Evolutionary conservation across 75 land plant species (phyloP), one percentile per base, ranked within the genome.

Genomic region (Azolla pinnata): DNA sequence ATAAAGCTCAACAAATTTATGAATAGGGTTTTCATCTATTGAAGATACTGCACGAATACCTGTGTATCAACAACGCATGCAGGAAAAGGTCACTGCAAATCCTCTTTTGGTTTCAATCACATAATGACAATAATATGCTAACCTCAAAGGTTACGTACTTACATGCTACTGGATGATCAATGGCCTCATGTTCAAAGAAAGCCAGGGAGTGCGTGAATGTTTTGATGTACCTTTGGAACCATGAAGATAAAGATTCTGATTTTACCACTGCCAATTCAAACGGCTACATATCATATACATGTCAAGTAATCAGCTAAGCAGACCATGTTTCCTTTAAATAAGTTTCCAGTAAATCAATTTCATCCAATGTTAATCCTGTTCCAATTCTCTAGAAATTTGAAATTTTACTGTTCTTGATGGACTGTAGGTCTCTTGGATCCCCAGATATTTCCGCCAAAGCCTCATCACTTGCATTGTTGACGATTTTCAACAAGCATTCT

Each of bases 141-240:
- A n/a, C n/a, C n/a, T n/a, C n/a, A n/a, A n/a, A n/a, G n/a, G n/a
- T n/a, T n/a, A 31, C 58, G 56, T 44, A 55, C 90, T 75, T 72
- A 95, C 99, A 95, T 40, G 97, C 96, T 51, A 95, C 79, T 42
- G 99, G 97, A 70, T 95, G 99, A 55, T 95, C 99, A 78, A 95
- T 71, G 21, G 99, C 77, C 75, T 95, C 99, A 76, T 95, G 99
- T 9, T 95, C 99, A 61, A 97, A 90, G 62, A 95, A 95, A 21
- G 97, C 95, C 48, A 74, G 29, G 12, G 84, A 67, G 21, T 59
- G 81, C 31, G 81, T 57, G 50, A 86, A 80, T 59, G 79, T 88
- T 67, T 73, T 77, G 47, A 85, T 90, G 71, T 86, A 86, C 34
- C 53, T 57, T 31, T 90, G 81, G 71, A 90, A 81, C 97, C 97